Conservation (phyloP, 495 filamentous ascomycete genomes). For the Hypoxylon fragiforme region DNA sequence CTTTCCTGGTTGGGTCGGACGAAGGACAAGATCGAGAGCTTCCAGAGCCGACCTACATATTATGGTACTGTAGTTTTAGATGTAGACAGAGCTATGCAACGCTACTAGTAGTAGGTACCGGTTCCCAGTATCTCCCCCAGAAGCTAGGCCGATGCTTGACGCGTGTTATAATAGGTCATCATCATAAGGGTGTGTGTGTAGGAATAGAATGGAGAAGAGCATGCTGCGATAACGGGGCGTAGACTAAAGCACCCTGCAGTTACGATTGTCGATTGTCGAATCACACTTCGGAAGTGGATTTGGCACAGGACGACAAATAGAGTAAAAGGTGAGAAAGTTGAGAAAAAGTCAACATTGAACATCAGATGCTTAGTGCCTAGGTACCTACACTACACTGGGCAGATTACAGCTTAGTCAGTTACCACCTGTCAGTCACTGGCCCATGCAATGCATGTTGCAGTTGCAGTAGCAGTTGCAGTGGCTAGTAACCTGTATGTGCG, state of each 20-base stretch:
- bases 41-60: conserved; percentile 20
- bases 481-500: conserved; percentile 28
- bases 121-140: no score
- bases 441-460: conserved; percentile 14
- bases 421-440: no score
- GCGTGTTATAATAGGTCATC: neutral
- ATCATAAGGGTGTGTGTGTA: neutral
- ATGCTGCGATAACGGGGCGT: conserved; percentile 19
- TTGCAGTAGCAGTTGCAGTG: conserved; percentile 29
- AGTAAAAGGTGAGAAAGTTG: neutral
- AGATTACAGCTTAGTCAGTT: no score
- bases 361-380: neutral
- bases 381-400: no score
- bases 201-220: conserved; percentile 9
- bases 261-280: conserved; percentile 5
- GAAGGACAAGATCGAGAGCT: conserved; percentile 28
- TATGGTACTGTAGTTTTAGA: conserved; percentile 18
- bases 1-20: conserved; percentile 35
- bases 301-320: conserved; percentile 1
- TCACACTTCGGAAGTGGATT: conserved; percentile 5
- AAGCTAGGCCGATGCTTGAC: conserved; percentile 13
- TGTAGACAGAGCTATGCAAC: conserved; percentile 33
- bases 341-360: no score
- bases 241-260: neutral
- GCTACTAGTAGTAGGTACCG: conserved; percentile 12